Percentiles rank a stretch among this genome's conserved stretches.
phyloP scores from a whole-genome alignment of 2,329 filamentous ascomycete species.

The Hymenoscyphus fraxineus region DNA sequence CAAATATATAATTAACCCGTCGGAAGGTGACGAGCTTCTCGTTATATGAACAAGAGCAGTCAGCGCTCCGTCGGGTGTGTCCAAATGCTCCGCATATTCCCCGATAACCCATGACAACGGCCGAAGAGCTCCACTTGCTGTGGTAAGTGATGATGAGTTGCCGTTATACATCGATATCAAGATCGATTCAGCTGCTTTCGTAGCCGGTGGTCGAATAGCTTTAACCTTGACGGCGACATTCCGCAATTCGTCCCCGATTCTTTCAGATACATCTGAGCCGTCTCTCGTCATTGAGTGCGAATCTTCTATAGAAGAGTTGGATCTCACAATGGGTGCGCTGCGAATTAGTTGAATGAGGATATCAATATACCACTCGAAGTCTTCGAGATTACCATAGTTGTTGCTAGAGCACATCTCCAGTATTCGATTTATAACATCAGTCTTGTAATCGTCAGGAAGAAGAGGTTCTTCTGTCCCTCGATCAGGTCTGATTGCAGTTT shows the following conservation, averaged over 20 bases:
- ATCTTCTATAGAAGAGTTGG: conserved; percentile 26
- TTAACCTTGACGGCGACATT: conserved; percentile 91
- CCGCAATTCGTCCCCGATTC: conserved; percentile 79
- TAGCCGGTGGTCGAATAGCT: conserved; percentile 74
- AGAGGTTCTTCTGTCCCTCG: conserved; percentile 53
- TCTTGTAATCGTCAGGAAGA: conserved; percentile 80
- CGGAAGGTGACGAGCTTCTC: conserved; percentile 50
- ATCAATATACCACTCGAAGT: conserved; percentile 98
- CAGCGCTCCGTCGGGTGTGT: conserved; percentile 67
- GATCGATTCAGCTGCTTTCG: conserved; percentile 73
- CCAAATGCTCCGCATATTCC: conserved; percentile 75
- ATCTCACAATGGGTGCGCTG: conserved; percentile 54
- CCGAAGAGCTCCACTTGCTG: conserved; percentile 63
- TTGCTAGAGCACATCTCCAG: conserved; percentile 85
- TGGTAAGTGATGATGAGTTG: conserved; percentile 52
- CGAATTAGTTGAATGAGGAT: conserved; percentile 81
- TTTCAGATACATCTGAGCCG: conserved; percentile 52
- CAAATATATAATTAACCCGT: conserved; percentile 72
- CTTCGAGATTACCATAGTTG: conserved; percentile 78
- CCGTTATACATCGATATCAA: conserved; percentile 58
- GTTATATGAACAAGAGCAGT: conserved; percentile 68
- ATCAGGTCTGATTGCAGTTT: conserved; percentile 46
- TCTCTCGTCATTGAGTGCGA: conserved; percentile 14
- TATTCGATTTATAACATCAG: conserved; percentile 78
- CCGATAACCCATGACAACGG: conserved; percentile 82